Evolutionary conservation across 2,329 filamentous ascomycete genomes (phyloP).

Genomic region (Xylaria sp.): DNA sequence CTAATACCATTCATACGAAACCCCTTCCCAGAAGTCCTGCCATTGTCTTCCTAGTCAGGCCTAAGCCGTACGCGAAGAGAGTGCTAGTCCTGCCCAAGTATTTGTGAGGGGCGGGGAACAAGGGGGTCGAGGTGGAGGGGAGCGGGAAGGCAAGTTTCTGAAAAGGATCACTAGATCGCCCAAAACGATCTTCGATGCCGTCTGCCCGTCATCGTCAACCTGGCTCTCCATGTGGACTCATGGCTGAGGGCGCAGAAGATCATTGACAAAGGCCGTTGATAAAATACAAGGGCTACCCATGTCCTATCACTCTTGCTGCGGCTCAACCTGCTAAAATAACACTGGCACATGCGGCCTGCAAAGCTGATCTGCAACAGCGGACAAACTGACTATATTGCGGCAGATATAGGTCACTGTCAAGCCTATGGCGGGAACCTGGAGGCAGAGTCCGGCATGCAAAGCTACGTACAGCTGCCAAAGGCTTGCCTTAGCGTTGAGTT

Average conservation of each 20-base stretch:
- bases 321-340: conserved; percentile 17
- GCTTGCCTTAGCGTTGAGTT: conserved; percentile 3
- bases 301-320: conserved; percentile 16
- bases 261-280: conserved; percentile 11
- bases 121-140: conserved; percentile 33
- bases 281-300: conserved; percentile 19
- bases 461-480: conserved; percentile 8
- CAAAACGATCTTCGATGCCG: conserved; percentile 25
- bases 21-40: conserved; percentile 12
- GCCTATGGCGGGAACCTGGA: not conserved
- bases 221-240: conserved; percentile 9
- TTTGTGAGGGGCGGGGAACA: conserved; percentile 30
- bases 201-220: conserved; percentile 18
- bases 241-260: conserved; percentile 4
- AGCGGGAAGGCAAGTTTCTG: conserved; percentile 34
- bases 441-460: conserved; percentile 8
- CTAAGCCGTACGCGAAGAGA: conserved; percentile 16
- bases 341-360: not conserved
- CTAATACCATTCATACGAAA: conserved; percentile 26
- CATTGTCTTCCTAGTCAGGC: conserved; percentile 26
- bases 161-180: conserved; percentile 23
- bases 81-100: conserved; percentile 4
- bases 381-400: conserved; percentile 7
- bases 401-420: conserved; percentile 3
- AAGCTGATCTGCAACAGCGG: conserved; percentile 4